Percentiles rank a stretch among this genome's conserved stretches.
Conservation (phyloP, 768 basidiomycete species). For the Termitomyces sp. region DNA sequence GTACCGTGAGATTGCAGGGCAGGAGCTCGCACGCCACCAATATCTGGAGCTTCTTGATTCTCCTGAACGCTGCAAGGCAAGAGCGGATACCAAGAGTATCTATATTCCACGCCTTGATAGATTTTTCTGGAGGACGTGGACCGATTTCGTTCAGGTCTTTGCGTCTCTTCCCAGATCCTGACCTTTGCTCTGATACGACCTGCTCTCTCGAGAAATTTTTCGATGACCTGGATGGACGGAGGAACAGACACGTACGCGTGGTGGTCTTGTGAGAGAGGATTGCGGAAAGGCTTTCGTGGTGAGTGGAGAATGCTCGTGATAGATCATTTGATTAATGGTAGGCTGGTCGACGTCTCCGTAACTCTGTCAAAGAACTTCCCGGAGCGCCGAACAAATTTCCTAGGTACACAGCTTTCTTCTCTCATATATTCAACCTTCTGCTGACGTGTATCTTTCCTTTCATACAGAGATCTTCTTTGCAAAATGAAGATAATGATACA, state of each 20-base stretch:
- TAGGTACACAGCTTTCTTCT: neutral
- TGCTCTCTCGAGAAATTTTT: neutral
- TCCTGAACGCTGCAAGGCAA: neutral
- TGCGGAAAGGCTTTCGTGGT: neutral
- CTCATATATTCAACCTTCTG: neutral
- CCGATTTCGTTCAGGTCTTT: neutral
- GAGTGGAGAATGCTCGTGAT: neutral
- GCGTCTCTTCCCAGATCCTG: neutral
- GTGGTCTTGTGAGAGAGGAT: neutral
- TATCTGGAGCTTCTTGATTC: neutral
- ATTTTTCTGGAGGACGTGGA: neutral
- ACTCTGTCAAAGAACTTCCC: neutral
- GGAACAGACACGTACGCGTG: neutral
- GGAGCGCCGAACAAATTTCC: neutral
- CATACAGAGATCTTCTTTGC: neutral
- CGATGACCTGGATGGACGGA: neutral
- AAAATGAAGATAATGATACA: neutral
- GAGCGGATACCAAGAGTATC: neutral
- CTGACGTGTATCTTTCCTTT: neutral
- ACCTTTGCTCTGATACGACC: neutral
- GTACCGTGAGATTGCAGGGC: neutral
- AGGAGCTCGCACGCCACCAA: neutral
- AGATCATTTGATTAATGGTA: neutral
- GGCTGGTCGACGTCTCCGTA: neutral
- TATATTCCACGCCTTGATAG: neutral